These are phyloP conservation scores for Diaporthe nobilis DNA, from an alignment of 2,329 filamentous ascomycete genomes.

Conservation along the genomic window DNA sequence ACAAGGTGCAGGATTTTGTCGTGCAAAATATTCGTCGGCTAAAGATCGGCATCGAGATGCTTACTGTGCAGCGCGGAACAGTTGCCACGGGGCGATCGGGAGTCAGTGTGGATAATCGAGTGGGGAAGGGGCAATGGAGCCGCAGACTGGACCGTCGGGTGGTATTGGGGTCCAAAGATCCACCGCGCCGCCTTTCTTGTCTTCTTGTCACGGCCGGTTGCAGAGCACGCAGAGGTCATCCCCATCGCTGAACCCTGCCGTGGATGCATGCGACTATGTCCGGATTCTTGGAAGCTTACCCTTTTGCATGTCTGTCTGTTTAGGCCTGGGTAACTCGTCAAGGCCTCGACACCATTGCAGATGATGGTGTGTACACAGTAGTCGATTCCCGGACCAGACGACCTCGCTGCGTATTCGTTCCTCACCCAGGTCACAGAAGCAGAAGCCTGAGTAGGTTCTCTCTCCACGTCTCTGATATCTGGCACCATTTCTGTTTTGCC, in stretches of 20 bases:
- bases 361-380: background rate
- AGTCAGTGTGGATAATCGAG: background rate
- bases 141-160: conserved; percentile 7
- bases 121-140: conserved; percentile 8
- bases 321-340: background rate
- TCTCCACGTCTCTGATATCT: background rate
- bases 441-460: background rate
- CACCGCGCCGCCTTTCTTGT: background rate
- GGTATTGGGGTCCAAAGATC: conserved; percentile 1
- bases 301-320: background rate
- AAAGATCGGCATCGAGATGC: conserved; percentile 13
- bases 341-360: background rate
- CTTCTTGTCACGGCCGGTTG: background rate
- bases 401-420: too few relatives aligned
- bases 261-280: background rate
- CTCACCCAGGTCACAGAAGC: too few relatives aligned
- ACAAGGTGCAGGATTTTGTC: background rate
- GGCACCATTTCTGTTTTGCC: background rate
- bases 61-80: background rate
- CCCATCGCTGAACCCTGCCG: background rate
- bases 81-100: conserved; percentile 12
- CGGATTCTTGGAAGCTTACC: too few relatives aligned
- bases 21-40: background rate
- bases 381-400: background rate
- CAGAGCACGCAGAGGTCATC: background rate